Evolutionary conservation across 345 rosid species (phyloP).

Genomic region (Eucalyptus grandis): DNA sequence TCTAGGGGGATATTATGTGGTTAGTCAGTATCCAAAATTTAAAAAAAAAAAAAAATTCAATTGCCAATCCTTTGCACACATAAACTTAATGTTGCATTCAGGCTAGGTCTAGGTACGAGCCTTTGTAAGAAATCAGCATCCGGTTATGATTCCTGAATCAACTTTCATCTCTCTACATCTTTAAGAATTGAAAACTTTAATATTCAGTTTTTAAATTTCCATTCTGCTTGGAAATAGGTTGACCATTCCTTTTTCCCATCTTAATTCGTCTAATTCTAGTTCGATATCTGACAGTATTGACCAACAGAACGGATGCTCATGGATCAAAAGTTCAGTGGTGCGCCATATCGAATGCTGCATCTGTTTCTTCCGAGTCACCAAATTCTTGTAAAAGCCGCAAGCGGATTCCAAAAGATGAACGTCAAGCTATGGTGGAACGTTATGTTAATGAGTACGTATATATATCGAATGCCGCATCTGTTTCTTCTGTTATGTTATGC

Average conservation of each 20-base stretch:
- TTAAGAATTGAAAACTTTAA: not conserved
- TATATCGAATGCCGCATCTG: no score
- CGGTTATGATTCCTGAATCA: not conserved
- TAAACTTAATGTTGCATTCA: not conserved
- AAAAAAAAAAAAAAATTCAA: not conserved
- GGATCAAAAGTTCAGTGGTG: conserved; percentile 10
- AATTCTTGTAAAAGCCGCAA: conserved; percentile 1
- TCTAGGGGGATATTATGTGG: not conserved
- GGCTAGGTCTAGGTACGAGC: not conserved
- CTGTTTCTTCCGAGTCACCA: conserved; percentile 15
- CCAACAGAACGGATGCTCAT: not conserved
- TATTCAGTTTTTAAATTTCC: not conserved
- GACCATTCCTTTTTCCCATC: not conserved
- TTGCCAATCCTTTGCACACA: not conserved
- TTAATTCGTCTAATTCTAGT: not conserved
- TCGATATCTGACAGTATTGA: not conserved
- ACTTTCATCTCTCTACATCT: not conserved
- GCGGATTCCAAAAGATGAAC: conserved; percentile 22
- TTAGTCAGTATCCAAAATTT: not conserved
- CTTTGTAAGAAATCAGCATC: not conserved
- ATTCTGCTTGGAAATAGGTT: not conserved
- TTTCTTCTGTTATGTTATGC: not conserved
- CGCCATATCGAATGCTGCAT: conserved; percentile 17
- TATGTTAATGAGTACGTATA: conserved; percentile 19
- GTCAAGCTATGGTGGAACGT: conserved; percentile 26